A percentile compares a stretch with the other conserved stretches of the same genome.
These are phyloP conservation scores for Cercophora newfieldiana DNA, from an alignment of 495 filamentous ascomycete species.

Conservation along the genomic window DNA sequence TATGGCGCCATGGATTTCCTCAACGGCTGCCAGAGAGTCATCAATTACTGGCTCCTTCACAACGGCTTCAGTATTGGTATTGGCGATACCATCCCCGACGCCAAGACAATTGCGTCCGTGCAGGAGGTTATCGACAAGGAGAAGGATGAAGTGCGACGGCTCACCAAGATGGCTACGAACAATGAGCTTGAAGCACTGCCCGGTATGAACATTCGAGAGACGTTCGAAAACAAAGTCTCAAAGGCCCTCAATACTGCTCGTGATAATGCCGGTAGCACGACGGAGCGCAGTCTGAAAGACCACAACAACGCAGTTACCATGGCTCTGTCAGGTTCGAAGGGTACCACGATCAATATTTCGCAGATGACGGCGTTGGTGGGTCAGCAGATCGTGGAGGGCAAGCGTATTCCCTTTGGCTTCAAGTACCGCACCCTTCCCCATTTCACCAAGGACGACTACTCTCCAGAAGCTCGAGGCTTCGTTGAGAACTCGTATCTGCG, in stretches of 20 bases:
- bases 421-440: constrained; percentile 96
- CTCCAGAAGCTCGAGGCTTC: constrained; percentile 93
- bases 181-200: constrained; percentile 85
- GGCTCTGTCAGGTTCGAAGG: constrained; percentile 95
- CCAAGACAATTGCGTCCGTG: constrained; percentile 75
- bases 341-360: constrained; percentile 97
- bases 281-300: constrained; percentile 89
- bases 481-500: constrained; percentile 99
- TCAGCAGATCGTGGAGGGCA: constrained; percentile 96
- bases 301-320: constrained; percentile 94
- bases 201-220: constrained; percentile 97
- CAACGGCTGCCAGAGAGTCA: constrained; percentile 87
- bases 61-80: constrained; percentile 98
- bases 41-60: constrained; percentile 98
- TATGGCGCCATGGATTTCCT: constrained; percentile 90
- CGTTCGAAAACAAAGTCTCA: constrained; percentile 94
- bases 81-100: constrained; percentile 94
- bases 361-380: constrained; percentile 98
- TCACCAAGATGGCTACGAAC: constrained; percentile 75
- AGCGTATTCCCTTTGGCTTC: constrained; percentile 99
- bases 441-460: constrained; percentile 99
- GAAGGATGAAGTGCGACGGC: constrained; percentile 73
- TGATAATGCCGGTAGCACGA: constrained; percentile 91
- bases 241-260: constrained; percentile 91
- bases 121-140: constrained; percentile 72